Evolutionary conservation across 2,329 filamentous ascomycete genomes (phyloP).

Genomic region (Pestalotiopsis sp.): DNA sequence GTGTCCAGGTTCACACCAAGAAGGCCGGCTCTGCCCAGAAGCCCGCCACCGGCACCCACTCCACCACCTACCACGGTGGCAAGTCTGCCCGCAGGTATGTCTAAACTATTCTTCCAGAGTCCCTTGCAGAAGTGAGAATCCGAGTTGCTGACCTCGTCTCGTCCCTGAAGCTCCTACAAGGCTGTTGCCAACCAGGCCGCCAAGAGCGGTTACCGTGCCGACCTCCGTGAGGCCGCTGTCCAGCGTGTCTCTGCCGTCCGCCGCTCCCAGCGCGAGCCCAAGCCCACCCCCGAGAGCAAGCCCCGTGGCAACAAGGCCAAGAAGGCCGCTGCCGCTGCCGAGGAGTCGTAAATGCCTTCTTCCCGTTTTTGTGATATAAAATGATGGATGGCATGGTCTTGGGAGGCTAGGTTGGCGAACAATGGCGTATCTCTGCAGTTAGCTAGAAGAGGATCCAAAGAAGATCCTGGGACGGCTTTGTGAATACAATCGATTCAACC

Average conservation of each 20-base stretch:
- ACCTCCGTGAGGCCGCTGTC: conserved; percentile 78
- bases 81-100: conserved; percentile 78
- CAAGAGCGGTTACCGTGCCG: conserved; percentile 82
- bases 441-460: conserved; percentile 1
- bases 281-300: conserved; percentile 75
- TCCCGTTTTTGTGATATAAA: conserved; percentile 8
- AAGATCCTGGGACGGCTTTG: background rate
- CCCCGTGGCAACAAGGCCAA: conserved; percentile 77
- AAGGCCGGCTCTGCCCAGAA: conserved; percentile 72
- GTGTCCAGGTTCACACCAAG: conserved; percentile 83
- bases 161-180: conserved; percentile 75
- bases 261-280: conserved; percentile 76
- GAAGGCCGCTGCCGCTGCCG: conserved; percentile 65
- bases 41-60: conserved; percentile 69
- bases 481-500: conserved; percentile 8
- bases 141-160: conserved; percentile 16
- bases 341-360: conserved; percentile 34
- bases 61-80: conserved; percentile 70
- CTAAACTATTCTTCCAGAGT: background rate
- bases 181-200: conserved; percentile 80
- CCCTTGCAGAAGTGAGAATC: background rate
- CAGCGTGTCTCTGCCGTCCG: conserved; percentile 86
- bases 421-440: conserved; percentile 6
- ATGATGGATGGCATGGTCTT: conserved; percentile 9
- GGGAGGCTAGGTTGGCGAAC: conserved; percentile 5